These are phyloP conservation scores for Cryptococcus sp. DNA, from an alignment of 1,284 basidiomycete genomes.

Conservation along the genomic window DNA sequence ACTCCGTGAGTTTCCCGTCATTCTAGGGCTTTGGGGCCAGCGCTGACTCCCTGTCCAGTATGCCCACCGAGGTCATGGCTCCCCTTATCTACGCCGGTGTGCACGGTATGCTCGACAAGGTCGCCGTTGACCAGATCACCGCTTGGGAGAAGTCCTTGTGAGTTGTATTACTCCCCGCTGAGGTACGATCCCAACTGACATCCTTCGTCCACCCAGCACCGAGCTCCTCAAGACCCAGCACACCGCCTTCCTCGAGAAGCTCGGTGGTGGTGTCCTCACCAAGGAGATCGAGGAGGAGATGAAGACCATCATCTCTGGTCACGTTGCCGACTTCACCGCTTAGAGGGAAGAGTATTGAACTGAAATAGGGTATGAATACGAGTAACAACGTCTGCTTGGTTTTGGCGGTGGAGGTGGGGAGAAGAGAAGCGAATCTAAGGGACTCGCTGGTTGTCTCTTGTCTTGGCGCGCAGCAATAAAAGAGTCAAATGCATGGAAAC, in stretches of 20 bases:
- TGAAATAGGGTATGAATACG: conserved; percentile 1
- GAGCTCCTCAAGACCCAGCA: conserved; percentile 71
- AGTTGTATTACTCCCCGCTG: conserved; percentile 3
- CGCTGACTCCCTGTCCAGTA: conserved; percentile 17
- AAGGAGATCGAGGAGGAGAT: conserved; percentile 88
- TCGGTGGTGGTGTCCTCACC: conserved; percentile 75
- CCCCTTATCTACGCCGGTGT: conserved; percentile 99
- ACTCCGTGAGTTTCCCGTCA: conserved; percentile 52
- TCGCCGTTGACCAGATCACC: conserved; percentile 91
- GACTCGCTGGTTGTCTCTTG: too few relatives aligned
- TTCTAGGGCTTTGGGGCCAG: conserved; percentile 3
- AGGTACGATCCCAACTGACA: not conserved
- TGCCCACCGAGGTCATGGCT: conserved; percentile 89
- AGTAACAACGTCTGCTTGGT: conserved; percentile 1
- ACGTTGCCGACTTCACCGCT: conserved; percentile 73
- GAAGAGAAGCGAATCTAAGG: too few relatives aligned
- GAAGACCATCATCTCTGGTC: conserved; percentile 83
- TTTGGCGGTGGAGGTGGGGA: not conserved
- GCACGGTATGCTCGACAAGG: conserved; percentile 91
- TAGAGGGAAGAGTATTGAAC: not conserved
- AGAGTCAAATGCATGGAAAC: conserved; percentile 14
- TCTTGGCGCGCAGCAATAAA: too few relatives aligned
- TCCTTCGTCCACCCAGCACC: conserved; percentile 18
- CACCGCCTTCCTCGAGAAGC: conserved; percentile 70
- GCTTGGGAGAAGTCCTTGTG: conserved; percentile 72